Conservation (phyloP, 1,139 yeast species). For the Ogataea hybrid region DNA sequence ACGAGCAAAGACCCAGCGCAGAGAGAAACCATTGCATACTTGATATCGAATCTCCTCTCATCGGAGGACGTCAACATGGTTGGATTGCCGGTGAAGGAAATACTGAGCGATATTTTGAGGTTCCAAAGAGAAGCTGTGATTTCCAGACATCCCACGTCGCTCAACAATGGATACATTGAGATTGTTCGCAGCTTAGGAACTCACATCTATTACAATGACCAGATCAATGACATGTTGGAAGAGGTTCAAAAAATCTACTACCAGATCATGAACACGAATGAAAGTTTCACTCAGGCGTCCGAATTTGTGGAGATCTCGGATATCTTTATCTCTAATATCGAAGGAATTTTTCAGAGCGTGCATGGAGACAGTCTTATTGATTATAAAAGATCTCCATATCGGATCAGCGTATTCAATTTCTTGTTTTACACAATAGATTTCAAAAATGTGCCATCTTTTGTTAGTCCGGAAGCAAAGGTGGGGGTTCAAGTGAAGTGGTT, state of each 20-base stretch:
- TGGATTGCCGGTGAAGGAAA: conserved; percentile 86
- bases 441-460: conserved; percentile 18
- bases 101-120: conserved; percentile 55
- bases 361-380: conserved; percentile 22
- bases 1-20: conserved; percentile 33
- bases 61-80: conserved; percentile 75
- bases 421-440: conserved; percentile 28
- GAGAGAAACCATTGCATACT: conserved; percentile 50
- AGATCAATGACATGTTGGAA: conserved; percentile 69
- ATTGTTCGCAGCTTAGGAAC: conserved; percentile 64
- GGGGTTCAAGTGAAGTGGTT: conserved; percentile 26
- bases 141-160: conserved; percentile 16
- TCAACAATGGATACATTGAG: conserved; percentile 33
- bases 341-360: conserved; percentile 23
- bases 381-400: conserved; percentile 26
- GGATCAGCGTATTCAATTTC: conserved; percentile 24
- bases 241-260: conserved; percentile 40
- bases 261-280: conserved; percentile 9
- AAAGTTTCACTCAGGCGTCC: conserved; percentile 1
- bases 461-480: conserved; percentile 10
- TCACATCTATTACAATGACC: conserved; percentile 77
- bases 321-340: conserved; percentile 23
- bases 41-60: conserved; percentile 66
- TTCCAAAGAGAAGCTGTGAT: conserved; percentile 53
- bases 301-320: conserved; percentile 20